Evolutionary conservation across 1,284 basidiomycete genomes (phyloP).

Genomic region (Agroathelia rolfsii): DNA sequence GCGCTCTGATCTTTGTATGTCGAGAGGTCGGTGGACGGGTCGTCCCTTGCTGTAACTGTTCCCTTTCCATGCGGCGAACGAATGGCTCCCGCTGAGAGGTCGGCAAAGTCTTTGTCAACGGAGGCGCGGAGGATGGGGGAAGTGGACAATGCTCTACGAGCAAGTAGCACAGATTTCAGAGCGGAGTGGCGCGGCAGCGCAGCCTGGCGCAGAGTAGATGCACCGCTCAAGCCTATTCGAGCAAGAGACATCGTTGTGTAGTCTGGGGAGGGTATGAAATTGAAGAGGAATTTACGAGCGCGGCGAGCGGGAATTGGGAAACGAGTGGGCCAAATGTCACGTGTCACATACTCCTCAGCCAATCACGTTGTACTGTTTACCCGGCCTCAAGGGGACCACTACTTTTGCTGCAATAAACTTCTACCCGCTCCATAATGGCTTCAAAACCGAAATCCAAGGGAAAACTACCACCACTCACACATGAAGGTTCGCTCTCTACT

Average conservation of each 20-base stretch:
- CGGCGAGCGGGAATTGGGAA: constrained; percentile 18
- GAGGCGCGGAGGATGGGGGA: constrained; percentile 25
- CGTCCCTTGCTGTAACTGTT: constrained; percentile 29
- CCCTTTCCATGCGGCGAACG: constrained; percentile 30
- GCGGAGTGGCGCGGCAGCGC: too few species aligned
- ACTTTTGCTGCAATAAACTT: too few species aligned
- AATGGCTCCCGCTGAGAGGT: constrained; percentile 16
- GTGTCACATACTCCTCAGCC: constrained; percentile 27
- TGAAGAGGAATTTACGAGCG: constrained; percentile 28
- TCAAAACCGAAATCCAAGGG: constrained; percentile 37
- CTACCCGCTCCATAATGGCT: too few species aligned
- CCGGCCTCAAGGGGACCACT: constrained; percentile 16
- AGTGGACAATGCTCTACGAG: constrained; percentile 31
- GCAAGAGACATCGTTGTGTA: constrained; percentile 10
- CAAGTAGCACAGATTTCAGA: too few species aligned
- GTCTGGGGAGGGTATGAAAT: constrained; percentile 16
- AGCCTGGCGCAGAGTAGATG: too few species aligned
- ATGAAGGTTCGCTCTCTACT: constrained; percentile 52
- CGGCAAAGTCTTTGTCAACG: constrained; percentile 16
- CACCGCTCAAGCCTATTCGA: too few species aligned
- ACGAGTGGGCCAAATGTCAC: too few species aligned
- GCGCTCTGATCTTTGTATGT: constrained; percentile 74
- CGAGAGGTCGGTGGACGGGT: constrained; percentile 43
- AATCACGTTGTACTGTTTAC: constrained; percentile 40
- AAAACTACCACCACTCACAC: constrained; percentile 43